These are phyloP conservation scores for Apiospora arundinis DNA, from an alignment of 2,329 filamentous ascomycete genomes.

Conservation along the genomic window DNA sequence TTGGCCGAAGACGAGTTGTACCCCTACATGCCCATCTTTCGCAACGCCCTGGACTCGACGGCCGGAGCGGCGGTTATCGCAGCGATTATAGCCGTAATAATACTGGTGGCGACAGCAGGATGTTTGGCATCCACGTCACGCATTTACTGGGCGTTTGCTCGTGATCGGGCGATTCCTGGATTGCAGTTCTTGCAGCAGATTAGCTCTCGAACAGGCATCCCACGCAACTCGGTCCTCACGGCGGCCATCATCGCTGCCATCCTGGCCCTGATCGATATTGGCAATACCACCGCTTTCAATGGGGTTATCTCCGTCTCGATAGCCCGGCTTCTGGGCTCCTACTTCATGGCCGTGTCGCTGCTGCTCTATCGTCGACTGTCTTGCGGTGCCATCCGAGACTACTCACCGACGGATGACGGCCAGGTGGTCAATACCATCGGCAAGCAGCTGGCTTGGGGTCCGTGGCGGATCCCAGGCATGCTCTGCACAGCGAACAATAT, in stretches of 20 bases:
- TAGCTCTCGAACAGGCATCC: constrained; percentile 33
- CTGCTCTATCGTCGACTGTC: constrained; percentile 28
- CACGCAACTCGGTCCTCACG: constrained; percentile 30
- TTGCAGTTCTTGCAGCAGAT: constrained; percentile 31
- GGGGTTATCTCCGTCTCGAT: constrained; percentile 35
- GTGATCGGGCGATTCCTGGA: constrained; percentile 33
- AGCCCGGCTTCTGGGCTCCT: constrained; percentile 33
- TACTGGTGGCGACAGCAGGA: constrained; percentile 56
- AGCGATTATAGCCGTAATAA: constrained; percentile 36
- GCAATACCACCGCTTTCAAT: constrained; percentile 32
- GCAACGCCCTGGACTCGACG: constrained; percentile 53
- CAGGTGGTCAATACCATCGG: constrained; percentile 30
- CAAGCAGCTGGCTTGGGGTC: constrained; percentile 29
- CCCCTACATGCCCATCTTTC: constrained; percentile 66
- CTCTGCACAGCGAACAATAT: constrained; percentile 33
- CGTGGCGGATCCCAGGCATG: constrained; percentile 31
- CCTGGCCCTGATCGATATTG: constrained; percentile 34
- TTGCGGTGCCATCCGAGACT: constrained; percentile 29
- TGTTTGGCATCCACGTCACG: constrained; percentile 64
- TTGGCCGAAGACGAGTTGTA: constrained; percentile 54
- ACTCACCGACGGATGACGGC: constrained; percentile 28
- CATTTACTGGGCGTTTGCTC: constrained; percentile 59
- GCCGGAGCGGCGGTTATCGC: constrained; percentile 55
- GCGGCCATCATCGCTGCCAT: constrained; percentile 30
- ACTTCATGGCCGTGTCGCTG: constrained; percentile 29